phyloP scores from a whole-genome alignment of 1,139 yeast species.

The Yamadazyma spencermartinsiae region DNA sequence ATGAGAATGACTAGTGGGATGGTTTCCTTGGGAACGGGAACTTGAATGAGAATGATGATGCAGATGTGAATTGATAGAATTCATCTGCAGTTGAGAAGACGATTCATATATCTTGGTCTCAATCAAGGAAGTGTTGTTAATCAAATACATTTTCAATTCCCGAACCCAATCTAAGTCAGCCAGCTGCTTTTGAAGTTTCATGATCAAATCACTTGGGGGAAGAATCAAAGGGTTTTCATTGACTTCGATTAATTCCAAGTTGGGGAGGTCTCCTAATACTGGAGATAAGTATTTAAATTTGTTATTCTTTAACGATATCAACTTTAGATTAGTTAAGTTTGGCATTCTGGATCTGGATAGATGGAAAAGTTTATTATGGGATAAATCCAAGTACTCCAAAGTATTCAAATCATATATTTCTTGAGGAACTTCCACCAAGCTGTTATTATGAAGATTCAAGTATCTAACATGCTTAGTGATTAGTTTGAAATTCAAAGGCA shows the following conservation, averaged over 20 bases:
- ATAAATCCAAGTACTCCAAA: slow-evolving; percentile 69
- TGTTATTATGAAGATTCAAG: slow-evolving; percentile 66
- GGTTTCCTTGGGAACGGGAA: slow-evolving; percentile 1
- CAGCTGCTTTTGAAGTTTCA: slow-evolving; percentile 34
- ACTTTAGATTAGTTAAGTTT: slow-evolving; percentile 47
- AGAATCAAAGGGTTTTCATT: slow-evolving; percentile 64
- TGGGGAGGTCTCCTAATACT: slow-evolving; percentile 50
- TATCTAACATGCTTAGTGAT: slow-evolving; percentile 52
- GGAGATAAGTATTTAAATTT: slow-evolving; percentile 59
- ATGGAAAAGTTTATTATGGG: slow-evolving; percentile 51
- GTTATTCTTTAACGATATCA: slow-evolving; percentile 66
- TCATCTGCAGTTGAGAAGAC: slow-evolving; percentile 1
- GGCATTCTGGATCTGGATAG: slow-evolving; percentile 43
- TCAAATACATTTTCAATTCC: slow-evolving; percentile 46
- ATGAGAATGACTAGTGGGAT: slow-evolving; percentile 7
- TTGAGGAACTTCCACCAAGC: slow-evolving; percentile 53
- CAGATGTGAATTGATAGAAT: not conserved
- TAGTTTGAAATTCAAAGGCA: slow-evolving; percentile 50
- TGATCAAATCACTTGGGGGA: slow-evolving; percentile 46
- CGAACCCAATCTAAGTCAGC: slow-evolving; percentile 57
- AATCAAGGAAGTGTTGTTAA: slow-evolving; percentile 28
- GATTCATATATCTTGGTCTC: slow-evolving; percentile 23
- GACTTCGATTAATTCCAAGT: slow-evolving; percentile 63
- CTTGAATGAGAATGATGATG: not conserved
- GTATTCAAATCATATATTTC: slow-evolving; percentile 32